Base-by-base conservation (phyloP, 2,329 filamentous ascomycete species). In the Lizonia empirigonia region DNA sequence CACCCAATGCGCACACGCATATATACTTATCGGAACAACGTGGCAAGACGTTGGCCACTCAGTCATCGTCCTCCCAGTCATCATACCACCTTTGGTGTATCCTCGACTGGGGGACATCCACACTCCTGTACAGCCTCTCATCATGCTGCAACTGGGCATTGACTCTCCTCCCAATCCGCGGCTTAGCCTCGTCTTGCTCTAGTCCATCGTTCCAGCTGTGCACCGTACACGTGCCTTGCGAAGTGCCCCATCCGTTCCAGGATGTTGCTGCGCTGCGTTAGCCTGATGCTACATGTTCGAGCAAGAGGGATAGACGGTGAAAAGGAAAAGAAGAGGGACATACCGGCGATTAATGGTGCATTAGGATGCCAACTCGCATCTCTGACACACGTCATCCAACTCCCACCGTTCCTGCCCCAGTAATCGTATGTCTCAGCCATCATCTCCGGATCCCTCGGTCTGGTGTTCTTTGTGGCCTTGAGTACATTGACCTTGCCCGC, bases 311-410 rank as follows among this genome's bases (percentile, higher is more conserved):
- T n/a, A n/a, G 13, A 2, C 5, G 6, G 7, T 20, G 12, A 10
- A n/a, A 12, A 4, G 16, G 18, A 26, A 44, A 42, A 15, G 13
- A 30, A 30, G n/a, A n/a, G n/a, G n/a, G 19, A 74, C 79, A 70
- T 75, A 84, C 81, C 82, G 61, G 85, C 91, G 57, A 97, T 79
- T 32, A 96, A 80, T 1, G 91, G 91, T 2, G 88, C 90, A 58
- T 82, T 87, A 0, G 92, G 92, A 76, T 96, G 91, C 92, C 92
- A 96, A 67, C 88, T 91, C 18, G 89, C 90, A 77, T 97, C 92
- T 26, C 92, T 81, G 16, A 96, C 90, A 60, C 90, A 90, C 0
- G 90, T 91, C 56, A 82, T 82, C 88, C 89, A 93, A 8, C 77
- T 75, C 0, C 78, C 76, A 22, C 79, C 74, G 23, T 83, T 81